Evolutionary conservation across 1,139 yeast genomes (phyloP), one percentile per base, ranked within the genome.

Genomic region (Wickerhamomyces sp.): DNA sequence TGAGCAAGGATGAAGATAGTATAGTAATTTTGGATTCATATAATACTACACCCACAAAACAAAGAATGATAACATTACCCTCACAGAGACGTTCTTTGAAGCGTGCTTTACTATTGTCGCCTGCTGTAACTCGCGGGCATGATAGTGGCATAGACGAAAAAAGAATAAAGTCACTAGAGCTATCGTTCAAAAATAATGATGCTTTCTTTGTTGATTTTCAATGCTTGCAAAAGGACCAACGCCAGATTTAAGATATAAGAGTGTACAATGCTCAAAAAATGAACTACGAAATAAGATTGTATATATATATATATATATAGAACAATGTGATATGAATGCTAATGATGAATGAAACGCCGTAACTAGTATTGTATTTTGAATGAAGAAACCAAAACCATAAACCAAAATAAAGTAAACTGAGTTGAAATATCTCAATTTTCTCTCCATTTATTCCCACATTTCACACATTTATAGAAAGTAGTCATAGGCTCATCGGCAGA

Each of bases 401-500:
- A n/a, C n/a, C n/a, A n/a, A n/a, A n/a, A n/a, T n/a, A n/a, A n/a
- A n/a, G 13, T 7, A 24, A 24, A 24, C n/a, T 5, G 6, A 24
- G 14, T 8, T 7, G 6, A 24, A 21, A 21, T 10, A 7, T 13
- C 5, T 14, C 12, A 27, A 14, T 27, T 27, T 10, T 27, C 29
- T 12, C 29, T 27, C 29, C 29, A 27, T 14, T 27, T 27, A 12
- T 27, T 27, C n/a, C 29, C 29, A 27, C 29, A 27, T 14, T 27
- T 27, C 16, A 27, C 29, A 27, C 29, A 27, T 10, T 28, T 18
- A 14, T 28, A 88, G 61, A 92, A 92, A 3, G 97, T 90, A 1
- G 97, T 92, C 97, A 92, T 90, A 24, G 97, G 84, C 58, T 77
- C 83, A 60, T 68, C 72, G 3, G 72, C 72, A 22, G 92, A 86